Percentiles rank a stretch among this genome's conserved stretches.
These are phyloP conservation scores for Entamoeba histolytica DNA, from an alignment of 208 protist species.

Conservation along the genomic window DNA sequence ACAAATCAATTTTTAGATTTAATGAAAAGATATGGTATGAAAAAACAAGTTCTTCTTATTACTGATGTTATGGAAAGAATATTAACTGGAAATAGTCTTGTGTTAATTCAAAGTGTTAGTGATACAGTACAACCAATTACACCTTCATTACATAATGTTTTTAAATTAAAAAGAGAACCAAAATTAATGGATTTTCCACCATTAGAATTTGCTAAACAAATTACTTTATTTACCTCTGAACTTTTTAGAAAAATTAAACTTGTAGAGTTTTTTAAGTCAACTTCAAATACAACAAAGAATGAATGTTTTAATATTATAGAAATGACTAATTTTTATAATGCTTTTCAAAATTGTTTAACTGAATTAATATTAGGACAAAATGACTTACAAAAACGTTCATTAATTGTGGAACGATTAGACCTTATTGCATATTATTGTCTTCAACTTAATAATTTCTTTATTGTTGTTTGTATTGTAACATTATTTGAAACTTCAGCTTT, in stretches of 20 bases:
- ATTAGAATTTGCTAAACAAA: neutral
- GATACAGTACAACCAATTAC: neutral
- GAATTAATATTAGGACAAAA: neutral
- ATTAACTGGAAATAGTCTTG: neutral
- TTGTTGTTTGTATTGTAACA: neutral
- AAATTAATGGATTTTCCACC: neutral
- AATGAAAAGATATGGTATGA: neutral
- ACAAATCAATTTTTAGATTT: neutral
- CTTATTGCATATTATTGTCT: neutral
- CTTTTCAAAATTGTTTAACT: neutral
- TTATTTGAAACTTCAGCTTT: neutral
- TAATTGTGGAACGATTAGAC: neutral
- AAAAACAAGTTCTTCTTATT: neutral
- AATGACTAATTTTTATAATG: neutral
- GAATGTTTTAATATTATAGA: neutral
- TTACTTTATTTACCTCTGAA: neutral
- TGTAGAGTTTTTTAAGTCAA: neutral
- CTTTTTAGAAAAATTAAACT: neutral
- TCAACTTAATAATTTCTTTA: neutral
- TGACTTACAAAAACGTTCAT: neutral
- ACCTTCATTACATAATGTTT: neutral
- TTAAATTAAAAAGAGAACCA: neutral
- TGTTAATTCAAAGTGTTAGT: neutral
- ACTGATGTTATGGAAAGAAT: neutral
- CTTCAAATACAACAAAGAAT: neutral